phyloP scores from a whole-genome alignment of 768 basidiomycete species.

The Inosperma sp. region DNA sequence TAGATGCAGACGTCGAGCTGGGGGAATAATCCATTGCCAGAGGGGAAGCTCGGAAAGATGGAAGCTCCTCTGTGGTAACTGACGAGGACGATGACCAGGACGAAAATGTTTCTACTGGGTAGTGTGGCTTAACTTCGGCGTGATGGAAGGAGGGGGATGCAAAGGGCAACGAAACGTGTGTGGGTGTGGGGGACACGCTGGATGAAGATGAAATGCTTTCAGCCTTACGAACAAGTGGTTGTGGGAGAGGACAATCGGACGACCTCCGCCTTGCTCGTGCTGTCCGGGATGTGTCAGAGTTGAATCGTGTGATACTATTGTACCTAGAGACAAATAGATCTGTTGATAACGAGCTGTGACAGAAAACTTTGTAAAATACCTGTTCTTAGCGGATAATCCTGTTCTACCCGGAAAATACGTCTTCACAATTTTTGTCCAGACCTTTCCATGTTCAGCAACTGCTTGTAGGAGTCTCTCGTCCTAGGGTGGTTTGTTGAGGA shows the following conservation, averaged over 20 bases:
- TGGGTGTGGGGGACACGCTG: slow-evolving; percentile 36
- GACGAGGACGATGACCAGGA: slow-evolving; percentile 33
- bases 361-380: slow-evolving; percentile 28
- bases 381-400: slow-evolving; percentile 56
- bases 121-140: slow-evolving; percentile 21
- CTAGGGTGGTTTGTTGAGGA: slow-evolving; percentile 24
- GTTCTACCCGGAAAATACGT: slow-evolving; percentile 58
- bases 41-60: slow-evolving; percentile 27
- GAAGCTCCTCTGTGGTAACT: slow-evolving; percentile 26
- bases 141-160: slow-evolving; percentile 21
- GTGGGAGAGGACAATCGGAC: slow-evolving; percentile 29
- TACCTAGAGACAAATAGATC: slow-evolving; percentile 31
- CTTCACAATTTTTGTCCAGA: slow-evolving; percentile 60
- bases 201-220: slow-evolving; percentile 42
- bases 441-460: slow-evolving; percentile 52
- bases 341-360: slow-evolving; percentile 9
- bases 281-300: slow-evolving; percentile 35
- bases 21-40: slow-evolving; percentile 22
- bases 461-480: slow-evolving; percentile 52
- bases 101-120: slow-evolving; percentile 21
- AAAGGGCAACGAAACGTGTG: slow-evolving; percentile 24
- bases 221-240: slow-evolving; percentile 29
- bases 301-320: slow-evolving; percentile 49
- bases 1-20: slow-evolving; percentile 25
- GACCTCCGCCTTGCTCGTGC: slow-evolving; percentile 36